A percentile compares a stretch with the other conserved stretches of the same genome.
These are phyloP conservation scores for Botrytis sinoallii DNA, from an alignment of 2,329 filamentous ascomycete species.

Conservation along the genomic window DNA sequence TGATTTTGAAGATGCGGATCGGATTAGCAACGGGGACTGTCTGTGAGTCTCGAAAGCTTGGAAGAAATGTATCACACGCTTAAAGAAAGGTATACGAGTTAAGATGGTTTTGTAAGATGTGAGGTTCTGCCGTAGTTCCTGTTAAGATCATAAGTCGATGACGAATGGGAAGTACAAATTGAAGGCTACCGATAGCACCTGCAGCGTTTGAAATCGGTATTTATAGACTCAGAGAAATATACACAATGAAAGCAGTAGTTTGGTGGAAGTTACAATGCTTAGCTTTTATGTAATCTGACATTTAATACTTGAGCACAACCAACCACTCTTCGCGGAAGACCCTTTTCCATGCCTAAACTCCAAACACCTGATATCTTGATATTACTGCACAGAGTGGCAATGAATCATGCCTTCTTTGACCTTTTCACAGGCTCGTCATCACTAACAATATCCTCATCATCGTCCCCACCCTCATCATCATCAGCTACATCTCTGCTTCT, in stretches of 20 bases:
- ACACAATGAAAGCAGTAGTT: not conserved
- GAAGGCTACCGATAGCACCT: not conserved
- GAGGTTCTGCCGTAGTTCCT: not conserved
- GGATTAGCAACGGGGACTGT: too few relatives aligned
- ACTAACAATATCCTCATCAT: conserved; percentile 46
- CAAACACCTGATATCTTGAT: conserved; percentile 28
- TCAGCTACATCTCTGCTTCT: conserved; percentile 63
- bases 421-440: conserved; percentile 37
- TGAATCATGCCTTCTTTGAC: conserved; percentile 30
- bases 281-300: not conserved
- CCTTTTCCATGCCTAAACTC: conserved; percentile 22
- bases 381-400: conserved; percentile 22
- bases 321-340: not conserved
- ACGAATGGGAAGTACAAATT: not conserved
- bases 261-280: conserved; percentile 6
- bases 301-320: conserved; percentile 6
- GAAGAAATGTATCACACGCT: not conserved
- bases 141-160: not conserved
- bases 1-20: not conserved
- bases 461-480: conserved; percentile 50
- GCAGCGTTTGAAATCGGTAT: not conserved
- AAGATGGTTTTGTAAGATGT: not conserved
- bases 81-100: not conserved
- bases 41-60: too few relatives aligned
- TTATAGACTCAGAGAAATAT: not conserved